Evolutionary conservation across 2,329 filamentous ascomycete species (phyloP), one percentile per base, ranked within the genome.

Genomic region (Pseudocercospora fijiensis): DNA sequence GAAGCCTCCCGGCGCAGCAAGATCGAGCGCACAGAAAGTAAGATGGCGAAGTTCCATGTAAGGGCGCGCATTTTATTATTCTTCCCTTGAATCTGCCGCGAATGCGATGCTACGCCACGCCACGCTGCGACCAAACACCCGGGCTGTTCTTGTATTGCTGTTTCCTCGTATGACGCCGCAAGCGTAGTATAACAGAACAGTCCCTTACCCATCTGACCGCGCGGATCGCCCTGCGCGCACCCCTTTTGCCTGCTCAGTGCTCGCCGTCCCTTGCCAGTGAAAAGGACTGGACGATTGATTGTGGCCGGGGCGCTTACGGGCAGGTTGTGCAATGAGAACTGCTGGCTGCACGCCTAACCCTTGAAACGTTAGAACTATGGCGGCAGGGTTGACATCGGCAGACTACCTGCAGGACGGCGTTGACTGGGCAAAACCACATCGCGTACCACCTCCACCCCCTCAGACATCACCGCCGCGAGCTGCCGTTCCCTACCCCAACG

Each of bases 391-490:
- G 43, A 67, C 55, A 41, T 65, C 62, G 53, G 67, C 65, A 30
- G 63, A 63, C 37, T 58, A 61, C 45, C 62, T 67, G 61, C 62
- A 62, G 43, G 70, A 70, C 41, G 63, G 60, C 24, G 61, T 65
- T 33, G 69, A 72, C 65, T 72, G 71, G 59, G 67, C 64, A 20
- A 41, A 60, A 28, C 61, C 67, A 22, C 71, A 71, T 62, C 68
- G 71, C 45, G 22, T 62, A 28, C 64, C 67, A 27, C 67, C 70
- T 47, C 65, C 61, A 51, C 62, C 63, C 22, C 69, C 65, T 51
- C 60, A 30, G 28, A 51, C 58, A n/a, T 53, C 62, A 18, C 30
- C 49, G 49, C 5, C 49, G 22, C 22, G 22, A 28, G 49, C 22
- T 27, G 20, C 24, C 27, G 49, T 27, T 10, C 43, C 43, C n/a